These are phyloP conservation scores for Eucommia ulmoides DNA, from an alignment of 257 asterid species.

Conservation along the genomic window DNA sequence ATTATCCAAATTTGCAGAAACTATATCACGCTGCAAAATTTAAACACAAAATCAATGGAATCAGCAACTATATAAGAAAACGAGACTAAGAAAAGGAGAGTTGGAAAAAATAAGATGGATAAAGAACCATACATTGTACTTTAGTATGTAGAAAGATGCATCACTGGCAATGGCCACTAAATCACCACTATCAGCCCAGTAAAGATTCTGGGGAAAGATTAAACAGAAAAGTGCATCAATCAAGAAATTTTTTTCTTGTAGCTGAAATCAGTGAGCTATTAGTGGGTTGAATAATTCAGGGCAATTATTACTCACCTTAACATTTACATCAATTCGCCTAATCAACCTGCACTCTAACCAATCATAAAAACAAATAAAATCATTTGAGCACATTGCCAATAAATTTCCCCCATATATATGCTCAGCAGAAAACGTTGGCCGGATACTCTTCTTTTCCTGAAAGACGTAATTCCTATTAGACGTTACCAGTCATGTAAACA, in stretches of 20 bases:
- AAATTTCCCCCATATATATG: constrained; percentile 77
- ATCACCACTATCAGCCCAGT: constrained; percentile 95
- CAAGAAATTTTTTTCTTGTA: constrained; percentile 5
- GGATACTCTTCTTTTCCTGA: constrained; percentile 96
- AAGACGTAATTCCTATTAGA: too few species aligned
- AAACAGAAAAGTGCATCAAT: constrained; percentile 9
- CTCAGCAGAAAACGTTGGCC: constrained; percentile 92
- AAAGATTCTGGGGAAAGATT: constrained; percentile 52
- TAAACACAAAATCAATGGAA: constrained; percentile 5
- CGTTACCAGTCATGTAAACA: too few species aligned
- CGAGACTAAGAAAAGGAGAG: background rate
- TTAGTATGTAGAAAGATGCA: constrained; percentile 66
- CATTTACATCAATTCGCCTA: constrained; percentile 82
- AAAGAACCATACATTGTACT: constrained; percentile 45
- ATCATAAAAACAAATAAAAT: constrained; percentile 84
- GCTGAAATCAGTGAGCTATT: constrained; percentile 6
- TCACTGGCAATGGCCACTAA: constrained; percentile 79
- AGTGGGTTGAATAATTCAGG: constrained; percentile 3
- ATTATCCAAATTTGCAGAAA: constrained; percentile 80
- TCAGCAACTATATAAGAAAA: background rate
- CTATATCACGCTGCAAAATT: constrained; percentile 79
- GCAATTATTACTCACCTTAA: constrained; percentile 45
- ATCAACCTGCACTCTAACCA: constrained; percentile 93
- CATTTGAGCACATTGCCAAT: constrained; percentile 84
- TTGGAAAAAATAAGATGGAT: constrained; percentile 6